phyloP scores from a whole-genome alignment of 2,329 filamentous ascomycete genomes.

The Venturia effusa region DNA sequence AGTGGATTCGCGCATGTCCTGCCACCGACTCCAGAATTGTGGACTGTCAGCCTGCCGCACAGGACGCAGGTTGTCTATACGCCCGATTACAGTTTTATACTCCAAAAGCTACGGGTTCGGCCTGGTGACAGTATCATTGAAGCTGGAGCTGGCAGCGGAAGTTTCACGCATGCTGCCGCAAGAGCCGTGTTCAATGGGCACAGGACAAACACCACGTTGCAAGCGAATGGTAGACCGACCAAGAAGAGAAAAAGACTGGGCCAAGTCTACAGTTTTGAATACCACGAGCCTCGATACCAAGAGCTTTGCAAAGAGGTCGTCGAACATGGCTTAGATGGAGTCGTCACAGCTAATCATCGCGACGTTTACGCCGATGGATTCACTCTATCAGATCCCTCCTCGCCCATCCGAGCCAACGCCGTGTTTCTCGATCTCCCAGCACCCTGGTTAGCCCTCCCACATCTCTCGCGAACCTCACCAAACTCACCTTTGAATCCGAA shows the following conservation, averaged over 20 bases:
- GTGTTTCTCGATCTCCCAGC: slow-evolving; percentile 74
- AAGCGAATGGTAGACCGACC: slow-evolving; percentile 13
- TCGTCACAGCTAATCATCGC: slow-evolving; percentile 65
- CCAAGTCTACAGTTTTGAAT: slow-evolving; percentile 74
- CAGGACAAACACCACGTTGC: slow-evolving; percentile 26
- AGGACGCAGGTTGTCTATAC: slow-evolving; percentile 81
- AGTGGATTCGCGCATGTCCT: slow-evolving; percentile 67
- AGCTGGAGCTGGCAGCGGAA: slow-evolving; percentile 71
- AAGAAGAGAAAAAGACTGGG: slow-evolving; percentile 39
- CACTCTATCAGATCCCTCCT: slow-evolving; percentile 30
- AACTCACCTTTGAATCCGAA: slow-evolving; percentile 54
- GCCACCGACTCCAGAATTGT: slow-evolving; percentile 69
- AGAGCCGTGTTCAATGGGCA: slow-evolving; percentile 68
- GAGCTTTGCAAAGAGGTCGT: slow-evolving; percentile 59
- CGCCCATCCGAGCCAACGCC: slow-evolving; percentile 49
- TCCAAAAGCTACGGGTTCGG: slow-evolving; percentile 63
- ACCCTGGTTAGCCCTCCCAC: slow-evolving; percentile 68
- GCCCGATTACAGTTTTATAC: slow-evolving; percentile 74
- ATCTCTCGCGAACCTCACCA: slow-evolving; percentile 49
- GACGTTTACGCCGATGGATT: slow-evolving; percentile 74
- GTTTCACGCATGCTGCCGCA: slow-evolving; percentile 70
- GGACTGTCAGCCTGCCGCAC: slow-evolving; percentile 71
- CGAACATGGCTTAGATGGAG: slow-evolving; percentile 52
- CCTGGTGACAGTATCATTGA: slow-evolving; percentile 68
- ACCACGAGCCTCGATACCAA: slow-evolving; percentile 59